Evolutionary conservation across 2,329 filamentous ascomycete species (phyloP).

Genomic region (Alternaria incomplexa): DNA sequence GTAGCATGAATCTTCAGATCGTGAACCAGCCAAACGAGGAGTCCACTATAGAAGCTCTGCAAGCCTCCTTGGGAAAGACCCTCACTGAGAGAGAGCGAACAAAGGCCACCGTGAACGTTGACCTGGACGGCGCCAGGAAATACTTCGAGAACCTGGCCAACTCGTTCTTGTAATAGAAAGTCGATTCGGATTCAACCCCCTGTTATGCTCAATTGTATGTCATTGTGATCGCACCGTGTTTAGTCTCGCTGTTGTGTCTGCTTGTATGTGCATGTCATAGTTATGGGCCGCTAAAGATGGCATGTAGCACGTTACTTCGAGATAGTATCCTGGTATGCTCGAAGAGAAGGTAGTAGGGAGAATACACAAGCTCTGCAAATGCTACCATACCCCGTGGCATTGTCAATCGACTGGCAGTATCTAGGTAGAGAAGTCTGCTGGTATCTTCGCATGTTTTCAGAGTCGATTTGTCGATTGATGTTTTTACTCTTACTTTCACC

Average conservation of each 20-base stretch:
- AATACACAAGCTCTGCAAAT: background rate
- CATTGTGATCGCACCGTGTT: background rate
- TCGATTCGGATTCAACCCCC: background rate
- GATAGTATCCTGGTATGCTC: background rate
- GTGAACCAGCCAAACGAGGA: slow-evolving; percentile 49
- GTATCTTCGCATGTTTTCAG: background rate
- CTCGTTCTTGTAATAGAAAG: slow-evolving; percentile 28
- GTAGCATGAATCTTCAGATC: slow-evolving; percentile 34
- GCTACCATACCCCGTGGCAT: background rate
- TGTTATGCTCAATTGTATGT: background rate
- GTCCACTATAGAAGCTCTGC: slow-evolving; percentile 34
- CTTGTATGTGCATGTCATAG: no score
- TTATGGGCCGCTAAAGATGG: no score
- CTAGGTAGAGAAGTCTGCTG: no score
- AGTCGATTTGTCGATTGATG: background rate
- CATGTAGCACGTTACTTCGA: background rate
- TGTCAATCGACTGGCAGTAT: background rate
- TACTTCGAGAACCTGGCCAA: slow-evolving; percentile 41
- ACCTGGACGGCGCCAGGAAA: slow-evolving; percentile 26
- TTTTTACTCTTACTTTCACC: background rate
- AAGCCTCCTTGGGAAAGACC: slow-evolving; percentile 35
- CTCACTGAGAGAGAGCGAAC: slow-evolving; percentile 20
- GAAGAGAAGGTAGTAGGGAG: background rate
- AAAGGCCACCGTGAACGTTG: slow-evolving; percentile 22
- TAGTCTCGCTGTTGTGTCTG: background rate